Evolutionary conservation across 2,329 filamentous ascomycete species (phyloP), one percentile per base, ranked within the genome.

Genomic region (Colletotrichum sp.): DNA sequence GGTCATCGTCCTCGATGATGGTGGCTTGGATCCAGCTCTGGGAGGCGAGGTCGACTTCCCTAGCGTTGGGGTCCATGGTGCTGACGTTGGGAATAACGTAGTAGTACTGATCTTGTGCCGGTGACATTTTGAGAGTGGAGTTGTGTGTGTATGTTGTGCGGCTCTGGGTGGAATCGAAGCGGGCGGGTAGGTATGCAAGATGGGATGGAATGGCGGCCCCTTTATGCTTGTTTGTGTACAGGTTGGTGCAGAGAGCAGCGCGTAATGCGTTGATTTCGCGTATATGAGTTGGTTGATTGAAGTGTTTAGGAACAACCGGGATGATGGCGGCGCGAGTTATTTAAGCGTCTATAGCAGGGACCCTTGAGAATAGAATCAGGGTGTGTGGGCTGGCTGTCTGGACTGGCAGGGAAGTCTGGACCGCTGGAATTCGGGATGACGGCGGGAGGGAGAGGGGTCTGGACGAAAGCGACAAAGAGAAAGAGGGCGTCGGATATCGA

Each of bases 1-100:
- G 84, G 77, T 92, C 90, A 72, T 91, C 90, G 79, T 92, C 90
- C 71, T 92, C 90, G 78, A 92, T 92, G 75, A 90, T 84, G 64
- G 88, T 91, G 38, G 88, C 87, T 69, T 88, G 85, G 77, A 90
- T 86, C 90, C 89, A 91, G 61, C 82, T 76, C 74, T 84, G 81
- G 56, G 82, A 79, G 70, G 78, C 74, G 74, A 79, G 77, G 71
- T 85, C 84, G 75, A 84, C 78, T 77, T 85, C 82, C 59, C 79
- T 76, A 12, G 82, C 80, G 56, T 81, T 79, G 38, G 83, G 73
- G 76, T 85, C 82, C 73, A 83, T 77, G 56, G 81, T 77, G 77
- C 79, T 79, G 18, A 81, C 76, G 73, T 84, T 81, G 73, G 83
- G 82, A n/a, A 84, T 78, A 61, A 82, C 77, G 77, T 80, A 82